Percentiles rank a stretch among this genome's conserved stretches.
These are phyloP conservation scores for Aspergillus indologenus DNA, from an alignment of 495 filamentous ascomycete genomes.

Conservation along the genomic window DNA sequence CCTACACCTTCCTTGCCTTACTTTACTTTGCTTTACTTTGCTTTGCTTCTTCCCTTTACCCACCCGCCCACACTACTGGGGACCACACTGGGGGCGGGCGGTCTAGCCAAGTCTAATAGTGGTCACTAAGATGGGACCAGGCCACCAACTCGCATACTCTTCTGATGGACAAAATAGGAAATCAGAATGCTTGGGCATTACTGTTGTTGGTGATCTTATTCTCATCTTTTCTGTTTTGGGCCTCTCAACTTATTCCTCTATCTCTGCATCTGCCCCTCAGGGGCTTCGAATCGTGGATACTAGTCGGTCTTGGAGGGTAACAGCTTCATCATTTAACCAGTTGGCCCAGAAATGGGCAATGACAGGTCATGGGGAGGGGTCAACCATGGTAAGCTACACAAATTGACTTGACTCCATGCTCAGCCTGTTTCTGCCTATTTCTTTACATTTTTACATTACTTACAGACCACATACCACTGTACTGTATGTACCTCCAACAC, in stretches of 20 bases:
- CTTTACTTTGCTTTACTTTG: neutral
- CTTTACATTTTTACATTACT: neutral
- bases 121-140: slow-evolving; percentile 17
- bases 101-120: slow-evolving; percentile 25
- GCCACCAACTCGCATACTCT: slow-evolving; percentile 10
- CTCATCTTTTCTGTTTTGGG: slow-evolving; percentile 1
- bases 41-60: slow-evolving; percentile 11
- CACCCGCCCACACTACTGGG: slow-evolving; percentile 15
- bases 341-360: neutral
- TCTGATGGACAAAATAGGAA: slow-evolving; percentile 5
- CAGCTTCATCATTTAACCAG: neutral
- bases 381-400: slow-evolving; percentile 8
- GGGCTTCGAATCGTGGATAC: neutral
- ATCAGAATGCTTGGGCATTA: neutral
- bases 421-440: neutral
- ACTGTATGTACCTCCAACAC: neutral
- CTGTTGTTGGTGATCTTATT: neutral
- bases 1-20: neutral
- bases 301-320: neutral
- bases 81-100: slow-evolving; percentile 4
- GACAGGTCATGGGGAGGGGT: slow-evolving; percentile 8
- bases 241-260: neutral
- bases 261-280: neutral
- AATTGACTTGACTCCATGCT: neutral
- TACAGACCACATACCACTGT: neutral